Conservation (phyloP, 768 basidiomycete species). For the Kwoniella sp. region DNA sequence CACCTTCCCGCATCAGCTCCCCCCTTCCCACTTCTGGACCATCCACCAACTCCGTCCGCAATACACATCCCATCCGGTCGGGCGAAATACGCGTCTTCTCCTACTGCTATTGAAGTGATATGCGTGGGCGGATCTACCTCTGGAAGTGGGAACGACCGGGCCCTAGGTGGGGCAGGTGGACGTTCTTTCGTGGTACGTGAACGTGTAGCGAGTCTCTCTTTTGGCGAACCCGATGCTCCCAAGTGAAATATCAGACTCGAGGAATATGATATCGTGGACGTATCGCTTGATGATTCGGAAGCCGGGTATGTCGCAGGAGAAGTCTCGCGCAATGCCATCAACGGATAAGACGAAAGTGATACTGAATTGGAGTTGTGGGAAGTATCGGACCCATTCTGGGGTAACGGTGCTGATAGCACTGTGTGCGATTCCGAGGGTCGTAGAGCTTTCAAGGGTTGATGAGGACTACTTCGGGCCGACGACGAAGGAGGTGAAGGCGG, state of each 20-base stretch:
- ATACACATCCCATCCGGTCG: slow-evolving; percentile 79
- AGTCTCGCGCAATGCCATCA: slow-evolving; percentile 12
- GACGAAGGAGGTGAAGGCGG: slow-evolving; percentile 11
- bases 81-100: slow-evolving; percentile 83
- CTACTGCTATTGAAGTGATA: slow-evolving; percentile 60
- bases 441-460: slow-evolving; percentile 7
- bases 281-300: slow-evolving; percentile 1
- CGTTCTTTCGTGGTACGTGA: slow-evolving; percentile 34
- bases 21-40: slow-evolving; percentile 61
- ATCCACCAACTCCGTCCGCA: slow-evolving; percentile 93
- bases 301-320: slow-evolving; percentile 12
- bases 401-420: slow-evolving; percentile 24
- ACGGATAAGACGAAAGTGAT: slow-evolving; percentile 15
- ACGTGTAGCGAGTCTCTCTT: slow-evolving; percentile 57
- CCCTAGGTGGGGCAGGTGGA: slow-evolving; percentile 32
- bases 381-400: slow-evolving; percentile 9
- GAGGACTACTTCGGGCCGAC: slow-evolving; percentile 7
- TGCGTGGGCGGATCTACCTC: slow-evolving; percentile 42
- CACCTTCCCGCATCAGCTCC: slow-evolving; percentile 60
- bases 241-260: slow-evolving; percentile 61
- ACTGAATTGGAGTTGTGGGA: slow-evolving; percentile 14
- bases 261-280: slow-evolving; percentile 17
- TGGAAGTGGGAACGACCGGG: slow-evolving; percentile 50
- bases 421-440: slow-evolving; percentile 30
- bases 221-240: slow-evolving; percentile 84